A percentile compares a stretch with the other conserved stretches of the same genome.
Conservation (phyloP, 225 moss, liverwort and hornwort species). For the Polytrichum formosum region DNA sequence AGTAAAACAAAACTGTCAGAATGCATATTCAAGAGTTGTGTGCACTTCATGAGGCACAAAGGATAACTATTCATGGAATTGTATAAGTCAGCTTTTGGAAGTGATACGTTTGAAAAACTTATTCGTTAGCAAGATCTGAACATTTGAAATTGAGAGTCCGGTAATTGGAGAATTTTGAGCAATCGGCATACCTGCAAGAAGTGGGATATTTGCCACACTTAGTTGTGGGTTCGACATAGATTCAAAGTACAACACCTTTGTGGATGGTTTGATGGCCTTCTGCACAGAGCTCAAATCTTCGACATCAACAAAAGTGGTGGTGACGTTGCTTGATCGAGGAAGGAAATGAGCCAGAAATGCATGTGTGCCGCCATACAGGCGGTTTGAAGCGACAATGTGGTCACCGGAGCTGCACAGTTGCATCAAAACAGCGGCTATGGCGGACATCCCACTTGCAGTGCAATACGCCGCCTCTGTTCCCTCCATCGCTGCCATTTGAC, state of each 20-base stretch:
- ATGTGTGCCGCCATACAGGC: slow-evolving; percentile 62
- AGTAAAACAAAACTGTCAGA: no score
- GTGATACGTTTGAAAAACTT: no score
- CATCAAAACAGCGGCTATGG: slow-evolving; percentile 52
- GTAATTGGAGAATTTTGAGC: background rate
- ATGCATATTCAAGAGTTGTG: no score
- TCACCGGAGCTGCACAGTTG: slow-evolving; percentile 67
- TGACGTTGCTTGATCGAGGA: slow-evolving; percentile 56
- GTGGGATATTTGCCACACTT: slow-evolving; percentile 56
- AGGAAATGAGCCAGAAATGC: slow-evolving; percentile 56
- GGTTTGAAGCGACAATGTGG: slow-evolving; percentile 60
- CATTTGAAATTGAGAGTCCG: background rate
- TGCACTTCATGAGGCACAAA: background rate
- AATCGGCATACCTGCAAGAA: slow-evolving; percentile 35
- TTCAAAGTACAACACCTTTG: slow-evolving; percentile 63
- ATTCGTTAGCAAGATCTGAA: no score
- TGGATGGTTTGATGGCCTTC: slow-evolving; percentile 43
- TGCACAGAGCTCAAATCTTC: slow-evolving; percentile 27
- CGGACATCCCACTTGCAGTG: slow-evolving; percentile 70
- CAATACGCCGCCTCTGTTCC: slow-evolving; percentile 69
- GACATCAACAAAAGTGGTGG: slow-evolving; percentile 54
- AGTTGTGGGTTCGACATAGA: slow-evolving; percentile 66
- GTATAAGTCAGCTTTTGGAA: no score
- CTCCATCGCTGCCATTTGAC: slow-evolving; percentile 74
- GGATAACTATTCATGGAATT: background rate